Conservation (phyloP, 108 stramenopile species). For the Fragilariopsis cylindrus region DNA sequence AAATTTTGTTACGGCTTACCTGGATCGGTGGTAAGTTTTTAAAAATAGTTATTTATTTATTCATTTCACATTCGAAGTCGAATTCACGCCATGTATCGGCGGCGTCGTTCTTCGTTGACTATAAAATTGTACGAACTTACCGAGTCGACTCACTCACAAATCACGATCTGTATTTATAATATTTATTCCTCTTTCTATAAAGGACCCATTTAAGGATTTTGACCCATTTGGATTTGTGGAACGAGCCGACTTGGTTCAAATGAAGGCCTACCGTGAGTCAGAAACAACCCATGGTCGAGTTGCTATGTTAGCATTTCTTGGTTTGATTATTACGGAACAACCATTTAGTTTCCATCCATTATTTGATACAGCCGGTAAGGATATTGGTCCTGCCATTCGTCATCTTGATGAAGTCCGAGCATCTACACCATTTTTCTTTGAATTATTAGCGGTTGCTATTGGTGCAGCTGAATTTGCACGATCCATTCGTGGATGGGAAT, state of each 20-base stretch:
- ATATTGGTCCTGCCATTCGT: slow-evolving; percentile 23
- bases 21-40: too few species aligned
- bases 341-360: too few species aligned
- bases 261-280: slow-evolving; percentile 81
- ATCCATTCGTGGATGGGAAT: slow-evolving; percentile 64
- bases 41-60: too few species aligned
- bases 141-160: too few species aligned
- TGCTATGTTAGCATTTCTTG: slow-evolving; percentile 16
- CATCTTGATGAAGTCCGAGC: too few species aligned
- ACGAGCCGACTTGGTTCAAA: slow-evolving; percentile 42
- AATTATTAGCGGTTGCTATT: slow-evolving; percentile 52
- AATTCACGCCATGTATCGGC: too few species aligned
- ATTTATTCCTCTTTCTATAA: too few species aligned
- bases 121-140: too few species aligned
- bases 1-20: too few species aligned
- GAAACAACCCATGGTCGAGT: slow-evolving; percentile 63
- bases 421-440: slow-evolving; percentile 22
- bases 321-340: slow-evolving; percentile 52
- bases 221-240: slow-evolving; percentile 62
- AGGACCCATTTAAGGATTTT: slow-evolving; percentile 14
- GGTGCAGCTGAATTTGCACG: slow-evolving; percentile 52
- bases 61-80: too few species aligned
- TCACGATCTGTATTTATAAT: too few species aligned
- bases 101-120: too few species aligned
- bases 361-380: slow-evolving; percentile 30